Conservation (phyloP, 306 rosid species). For the Cucurbita ficifolia region DNA sequence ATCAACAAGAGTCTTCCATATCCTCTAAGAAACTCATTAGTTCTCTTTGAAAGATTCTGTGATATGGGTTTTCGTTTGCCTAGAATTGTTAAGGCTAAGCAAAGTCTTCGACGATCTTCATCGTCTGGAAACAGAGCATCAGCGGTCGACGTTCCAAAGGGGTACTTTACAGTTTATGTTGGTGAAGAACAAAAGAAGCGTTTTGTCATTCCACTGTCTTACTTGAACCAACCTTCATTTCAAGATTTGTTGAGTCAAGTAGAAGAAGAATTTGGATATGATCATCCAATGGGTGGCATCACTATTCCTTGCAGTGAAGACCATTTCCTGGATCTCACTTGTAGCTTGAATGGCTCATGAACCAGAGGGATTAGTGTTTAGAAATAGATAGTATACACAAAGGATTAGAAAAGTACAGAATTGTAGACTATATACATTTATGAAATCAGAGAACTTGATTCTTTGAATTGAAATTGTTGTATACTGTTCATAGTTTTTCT, state of each 20-base stretch:
- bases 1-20: neutral
- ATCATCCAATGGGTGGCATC: conserved; percentile 30
- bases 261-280: conserved; percentile 26
- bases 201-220: conserved; percentile 17
- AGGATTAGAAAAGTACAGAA: neutral
- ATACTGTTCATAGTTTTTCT: no score
- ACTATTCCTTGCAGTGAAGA: conserved; percentile 16
- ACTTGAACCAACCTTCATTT: conserved; percentile 19
- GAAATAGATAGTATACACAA: neutral
- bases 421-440: neutral
- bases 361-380: neutral
- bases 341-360: neutral
- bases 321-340: neutral
- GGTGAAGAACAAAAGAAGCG: conserved; percentile 20
- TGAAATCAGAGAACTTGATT: neutral
- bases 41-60: neutral
- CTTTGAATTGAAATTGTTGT: neutral
- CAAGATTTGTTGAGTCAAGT: conserved; percentile 18
- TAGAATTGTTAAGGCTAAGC: neutral
- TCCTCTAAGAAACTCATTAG: neutral
- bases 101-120: conserved; percentile 9
- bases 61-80: conserved; percentile 5
- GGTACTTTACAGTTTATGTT: conserved; percentile 19
- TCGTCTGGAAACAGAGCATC: neutral
- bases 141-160: conserved; percentile 11